These are phyloP conservation scores for Drosera spatulata DNA, from an alignment of 179 eudicot genomes.

Conservation along the genomic window DNA sequence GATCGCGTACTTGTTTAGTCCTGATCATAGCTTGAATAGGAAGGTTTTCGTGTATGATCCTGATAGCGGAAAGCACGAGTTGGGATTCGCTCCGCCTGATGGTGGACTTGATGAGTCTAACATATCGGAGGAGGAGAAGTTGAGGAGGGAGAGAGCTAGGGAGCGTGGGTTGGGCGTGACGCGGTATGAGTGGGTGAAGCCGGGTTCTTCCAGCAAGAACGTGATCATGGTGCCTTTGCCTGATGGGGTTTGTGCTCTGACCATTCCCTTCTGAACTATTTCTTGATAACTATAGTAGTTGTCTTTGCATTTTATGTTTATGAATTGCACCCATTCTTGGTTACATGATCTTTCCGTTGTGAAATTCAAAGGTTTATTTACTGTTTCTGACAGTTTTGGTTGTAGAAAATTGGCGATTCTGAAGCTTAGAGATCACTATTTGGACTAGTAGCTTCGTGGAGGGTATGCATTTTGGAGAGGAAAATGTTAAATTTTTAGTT, in stretches of 20 bases:
- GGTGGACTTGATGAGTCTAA: conserved; percentile 95
- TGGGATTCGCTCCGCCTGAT: conserved; percentile 77
- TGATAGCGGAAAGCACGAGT: conserved; percentile 46
- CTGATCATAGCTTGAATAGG: conserved; percentile 61
- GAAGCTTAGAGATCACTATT: too few species aligned
- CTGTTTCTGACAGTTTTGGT: too few species aligned
- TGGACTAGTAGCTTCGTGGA: too few species aligned
- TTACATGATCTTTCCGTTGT: too few species aligned
- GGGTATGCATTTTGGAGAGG: too few species aligned
- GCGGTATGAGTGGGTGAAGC: conserved; percentile 91
- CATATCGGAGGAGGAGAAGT: conserved; percentile 85
- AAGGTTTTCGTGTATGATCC: conserved; percentile 59
- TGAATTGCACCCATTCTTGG: too few species aligned
- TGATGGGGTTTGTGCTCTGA: conserved; percentile 65
- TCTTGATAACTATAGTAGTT: background rate
- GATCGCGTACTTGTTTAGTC: conserved; percentile 64
- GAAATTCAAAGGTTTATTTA: too few species aligned
- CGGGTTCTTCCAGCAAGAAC: conserved; percentile 36
- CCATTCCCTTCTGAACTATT: background rate
- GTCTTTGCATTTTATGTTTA: too few species aligned
- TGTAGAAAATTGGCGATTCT: too few species aligned
- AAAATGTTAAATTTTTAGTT: too few species aligned
- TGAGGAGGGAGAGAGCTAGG: conserved; percentile 91
- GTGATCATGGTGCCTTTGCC: conserved; percentile 90
- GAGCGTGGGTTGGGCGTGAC: conserved; percentile 96